Base-by-base conservation (phyloP, 2,329 filamentous ascomycete species). In the Colletotrichum sp. region DNA sequence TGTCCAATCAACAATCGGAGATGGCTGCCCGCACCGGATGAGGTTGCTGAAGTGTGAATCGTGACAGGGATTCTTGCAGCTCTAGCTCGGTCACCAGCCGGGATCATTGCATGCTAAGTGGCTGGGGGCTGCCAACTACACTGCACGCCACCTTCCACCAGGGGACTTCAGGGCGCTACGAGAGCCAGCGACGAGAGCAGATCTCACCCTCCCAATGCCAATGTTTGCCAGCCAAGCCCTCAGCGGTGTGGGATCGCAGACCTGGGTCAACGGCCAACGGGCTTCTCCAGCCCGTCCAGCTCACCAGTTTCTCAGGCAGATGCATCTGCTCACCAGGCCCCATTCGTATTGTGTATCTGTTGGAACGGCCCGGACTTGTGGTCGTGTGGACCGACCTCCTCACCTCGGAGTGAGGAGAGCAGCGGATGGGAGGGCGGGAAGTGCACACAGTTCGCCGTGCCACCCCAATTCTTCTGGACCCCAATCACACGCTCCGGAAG, bases 41-140 rank as follows among this genome's bases (percentile, higher is more conserved):
- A 28, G 66, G 61, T 74, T 34, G 60, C 65, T 30, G 60, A 71
- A 9, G 74, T 78, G 78, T 79, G 78, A 78, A 77, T 21, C n/a
- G 5, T 21, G 9, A 63, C 77, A 79, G 79, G 79, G 79, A 69
- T 71, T 75, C 79, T 70, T 79, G 78, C 79, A 78, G 61, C 68
- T 64, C 32, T 65, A 74, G 72, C 77, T 77, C 71, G 36, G 34
- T 38, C 18, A 65, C 67, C 66, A n/a, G 12, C 28, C 28, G 24
- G 61, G 36, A 55, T 48, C 32, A n/a, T 43, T 67, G 30, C 32
- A 34, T 55, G 66, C 48, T 76, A 32, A 79, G 69, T 80, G 79
- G 79, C 70, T 76, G 74, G 70, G 69, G 36, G 6, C 71, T 21
- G 34, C 30, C 24, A 16, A 38, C 12, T 12, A 8, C 32, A 21